Percentiles rank a stretch among this genome's conserved stretches.
phyloP scores from a whole-genome alignment of 441 rosid species.

The Erysimum cheiri region DNA sequence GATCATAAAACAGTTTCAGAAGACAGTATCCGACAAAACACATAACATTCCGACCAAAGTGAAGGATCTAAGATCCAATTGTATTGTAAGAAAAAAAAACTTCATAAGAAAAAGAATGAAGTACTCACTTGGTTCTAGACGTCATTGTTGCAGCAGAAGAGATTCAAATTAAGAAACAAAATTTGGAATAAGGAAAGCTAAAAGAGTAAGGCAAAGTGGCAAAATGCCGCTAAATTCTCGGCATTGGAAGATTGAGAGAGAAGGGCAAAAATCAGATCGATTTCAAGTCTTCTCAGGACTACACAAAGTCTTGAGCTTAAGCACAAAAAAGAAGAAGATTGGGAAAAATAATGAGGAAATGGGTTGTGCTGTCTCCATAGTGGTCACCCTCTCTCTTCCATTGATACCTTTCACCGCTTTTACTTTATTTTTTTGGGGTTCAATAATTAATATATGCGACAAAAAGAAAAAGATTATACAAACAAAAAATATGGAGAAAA shows the following conservation, averaged over 20 bases:
- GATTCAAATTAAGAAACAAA: conserved; percentile 16
- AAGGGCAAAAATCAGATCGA: conserved; percentile 32
- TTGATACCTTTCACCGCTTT: background rate
- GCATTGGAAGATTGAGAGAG: conserved; percentile 45
- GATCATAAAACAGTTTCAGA: too few relatives aligned
- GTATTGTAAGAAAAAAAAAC: background rate
- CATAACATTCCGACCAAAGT: background rate
- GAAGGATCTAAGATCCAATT: conserved; percentile 16
- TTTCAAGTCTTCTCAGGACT: conserved; percentile 11
- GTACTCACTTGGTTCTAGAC: conserved; percentile 72
- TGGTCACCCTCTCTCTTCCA: conserved; percentile 46
- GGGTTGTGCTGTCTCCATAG: conserved; percentile 47
- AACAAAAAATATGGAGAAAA: too few relatives aligned
- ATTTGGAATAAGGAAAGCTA: conserved; percentile 20
- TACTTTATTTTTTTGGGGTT: background rate
- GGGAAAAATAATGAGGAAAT: conserved; percentile 47
- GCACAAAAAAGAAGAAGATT: conserved; percentile 1
- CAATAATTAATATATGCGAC: background rate
- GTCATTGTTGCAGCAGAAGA: conserved; percentile 53
- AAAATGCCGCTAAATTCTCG: conserved; percentile 47
- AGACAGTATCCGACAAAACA: too few relatives aligned
- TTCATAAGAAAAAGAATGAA: background rate
- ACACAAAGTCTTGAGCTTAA: conserved; percentile 18
- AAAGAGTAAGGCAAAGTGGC: conserved; percentile 29
- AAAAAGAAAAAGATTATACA: background rate